Evolutionary conservation across 495 filamentous ascomycete genomes (phyloP).

Genomic region (Penicillium fimorum): DNA sequence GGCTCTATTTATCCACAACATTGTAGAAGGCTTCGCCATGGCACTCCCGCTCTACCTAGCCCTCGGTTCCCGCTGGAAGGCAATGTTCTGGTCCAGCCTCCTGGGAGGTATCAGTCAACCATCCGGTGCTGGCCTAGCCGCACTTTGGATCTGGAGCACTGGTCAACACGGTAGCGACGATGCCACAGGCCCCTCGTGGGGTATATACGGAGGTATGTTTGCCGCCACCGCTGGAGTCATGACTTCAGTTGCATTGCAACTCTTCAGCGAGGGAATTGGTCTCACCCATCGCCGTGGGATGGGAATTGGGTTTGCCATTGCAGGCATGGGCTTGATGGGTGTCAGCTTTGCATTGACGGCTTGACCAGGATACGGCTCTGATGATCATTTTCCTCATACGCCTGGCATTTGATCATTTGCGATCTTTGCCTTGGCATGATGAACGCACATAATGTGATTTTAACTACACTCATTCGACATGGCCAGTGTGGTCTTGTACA

Average conservation of each 20-base stretch:
- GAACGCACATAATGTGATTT: not conserved
- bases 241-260: slow-evolving; percentile 83
- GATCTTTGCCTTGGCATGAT: slow-evolving; percentile 6
- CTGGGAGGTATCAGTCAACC: slow-evolving; percentile 87
- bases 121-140: slow-evolving; percentile 78
- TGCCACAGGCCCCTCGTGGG: slow-evolving; percentile 55
- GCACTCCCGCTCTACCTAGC: slow-evolving; percentile 89
- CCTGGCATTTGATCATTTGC: slow-evolving; percentile 1
- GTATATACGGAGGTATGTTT: slow-evolving; percentile 86
- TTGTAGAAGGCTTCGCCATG: slow-evolving; percentile 94
- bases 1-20: slow-evolving; percentile 96
- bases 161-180: slow-evolving; percentile 45
- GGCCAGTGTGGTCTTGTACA: not conserved
- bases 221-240: slow-evolving; percentile 90
- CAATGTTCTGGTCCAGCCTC: slow-evolving; percentile 79
- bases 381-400: not conserved
- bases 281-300: slow-evolving; percentile 76
- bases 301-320: slow-evolving; percentile 81
- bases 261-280: slow-evolving; percentile 82
- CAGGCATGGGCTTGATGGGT: slow-evolving; percentile 88
- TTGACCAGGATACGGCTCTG: slow-evolving; percentile 12
- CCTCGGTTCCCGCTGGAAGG: slow-evolving; percentile 67
- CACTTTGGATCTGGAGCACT: slow-evolving; percentile 72
- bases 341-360: slow-evolving; percentile 82
- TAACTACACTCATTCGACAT: not conserved